Evolutionary conservation across 2,329 filamentous ascomycete species (phyloP), one percentile per base, ranked within the genome.

Genomic region (Trichoderma sp.): DNA sequence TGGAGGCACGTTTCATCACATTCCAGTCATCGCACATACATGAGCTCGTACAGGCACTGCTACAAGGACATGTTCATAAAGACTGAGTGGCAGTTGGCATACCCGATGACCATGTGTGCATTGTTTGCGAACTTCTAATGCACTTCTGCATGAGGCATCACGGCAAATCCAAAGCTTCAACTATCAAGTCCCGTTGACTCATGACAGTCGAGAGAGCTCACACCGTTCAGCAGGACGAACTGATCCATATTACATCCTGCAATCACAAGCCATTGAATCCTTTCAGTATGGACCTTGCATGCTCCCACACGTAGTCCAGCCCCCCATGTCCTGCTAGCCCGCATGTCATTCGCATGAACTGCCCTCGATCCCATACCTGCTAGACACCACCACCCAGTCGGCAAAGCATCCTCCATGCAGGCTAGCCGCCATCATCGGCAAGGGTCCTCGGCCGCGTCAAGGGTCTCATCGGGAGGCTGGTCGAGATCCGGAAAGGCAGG

Each of bases 1-100:
- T 19, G n/a, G 17, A 34, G 28, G 59, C 39, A 62, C 48, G 39
- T 21, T 55, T 47, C 43, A 48, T 65, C 63, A 65, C 63, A 60
- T 58, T 60, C 28, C 60, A 55, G 50, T 39, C n/a, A 54, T 26
- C 14, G 30, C 48, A 24, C 44, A 9, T 17, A 24, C 21, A 15
- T 26, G 48, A 48, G 43, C 19, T 12, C n/a, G 45, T 17, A 50
- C 45, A 50, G 30, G 15, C 21, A 19, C 21, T 7, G 44, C 14
- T 10, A 28, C 26, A 39, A 21, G 19, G 1, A n/a, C 17, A 34
- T 21, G 50, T 26, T 34, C 7, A 10, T 7, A 34, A 34, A 10
- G 3, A 34, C 30, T 34, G 30, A 10, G 3, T 3, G 10, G 3
- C 28, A 30, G 5, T 30, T 30, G 28, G 7, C 28, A 39, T 14